Base-by-base conservation (phyloP, 768 basidiomycete genomes). In the Podaxis sp. region DNA sequence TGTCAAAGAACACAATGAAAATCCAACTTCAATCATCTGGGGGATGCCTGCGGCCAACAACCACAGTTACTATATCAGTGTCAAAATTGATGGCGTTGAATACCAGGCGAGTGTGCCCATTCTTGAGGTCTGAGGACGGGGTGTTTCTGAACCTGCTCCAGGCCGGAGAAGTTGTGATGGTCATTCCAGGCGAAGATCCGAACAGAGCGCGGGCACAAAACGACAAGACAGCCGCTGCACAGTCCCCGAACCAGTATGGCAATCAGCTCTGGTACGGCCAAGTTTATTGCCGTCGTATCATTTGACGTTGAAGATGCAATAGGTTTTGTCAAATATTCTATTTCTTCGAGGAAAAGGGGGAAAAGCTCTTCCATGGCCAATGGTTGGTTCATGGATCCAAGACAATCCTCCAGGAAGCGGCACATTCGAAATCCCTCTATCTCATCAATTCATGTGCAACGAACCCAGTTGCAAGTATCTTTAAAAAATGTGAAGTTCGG, bases 321-420 rank as follows among this genome's bases (percentile, higher is more conserved):
- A 91, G 90, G 90, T 91, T 91, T 66, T 82, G 83, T 52, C 79
- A 76, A n/a, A 87, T 91, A 44, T 77, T 76, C 3, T 88, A 86
- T 64, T 81, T 91, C 59, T 87, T 80, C 62, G 81, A 86, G 55
- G 69, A 67, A 6, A 42, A 58, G 14, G 62, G 64, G 28, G 62
- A 58, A 48, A 86, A 84, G 66, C 79, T 76, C 72, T 85, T 88
- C 57, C 90, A 91, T 69, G 88, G 80, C 0, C 86, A 88, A 59
- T 91, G 90, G 90, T 78, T 84, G 59, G 72, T 76, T 6, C 90
- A 89, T 72, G 85, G 85, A 9, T 82, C 79, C 11, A 84, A 86
- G 64, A 90, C 87, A 0, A 64, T 88, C 9, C 73, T 90, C 1
- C 85, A 89, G 64, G 85, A 91, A 64, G 78, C 81, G 0, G 79